Base-by-base conservation (phyloP, 176 grass and related monocot species). In the Carex littledalei region DNA sequence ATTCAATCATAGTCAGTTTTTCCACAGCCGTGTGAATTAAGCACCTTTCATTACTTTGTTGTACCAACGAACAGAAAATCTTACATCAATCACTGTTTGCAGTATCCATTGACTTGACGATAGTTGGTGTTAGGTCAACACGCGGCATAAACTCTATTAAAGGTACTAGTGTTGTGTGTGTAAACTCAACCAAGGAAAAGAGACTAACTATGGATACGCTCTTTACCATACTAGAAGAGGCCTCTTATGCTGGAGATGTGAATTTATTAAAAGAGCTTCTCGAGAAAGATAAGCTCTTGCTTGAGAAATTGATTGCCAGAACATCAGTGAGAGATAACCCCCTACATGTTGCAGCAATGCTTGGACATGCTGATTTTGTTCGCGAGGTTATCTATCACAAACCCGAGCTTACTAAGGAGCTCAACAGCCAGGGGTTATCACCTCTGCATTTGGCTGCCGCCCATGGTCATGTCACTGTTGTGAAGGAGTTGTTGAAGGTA, bases 361-460 rank as follows among this genome's bases (percentile, higher is more conserved):
- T 69, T 8, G 84, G 74, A 1, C 74, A 86, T 57, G 10, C 12
- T 61, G 75, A 67, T 17, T 80, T 86, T 26, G 85, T 55, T 3
- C 14, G 13, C 8, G 22, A 86, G 21, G 35, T 80, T 37, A 63
- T 86, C 74, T 0, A 3, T 57, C 31, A 1, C 26, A 80, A 68
- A 8, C 62, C 37, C 0, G 37, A 80, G 8, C 85, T 86, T 39
- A 61, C 85, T 0, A 26, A 39, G 9, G 37, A 50, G 61, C 32
- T 20, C 16, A 68, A 86, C 17, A 34, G 16, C 0, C 67, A 70
- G 9, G 73, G 85, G 39, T 17, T 57, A 21, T 80, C 73, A 21
- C 67, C 85, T n/a, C 64, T 86, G 22, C 85, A 86, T 78, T 67
- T 86, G 34, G 84, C 84, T 43, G 35, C 57, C 2, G 57, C 73